Conservation (phyloP, 2,329 filamentous ascomycete species). For the Hypoxylon sp. region DNA sequence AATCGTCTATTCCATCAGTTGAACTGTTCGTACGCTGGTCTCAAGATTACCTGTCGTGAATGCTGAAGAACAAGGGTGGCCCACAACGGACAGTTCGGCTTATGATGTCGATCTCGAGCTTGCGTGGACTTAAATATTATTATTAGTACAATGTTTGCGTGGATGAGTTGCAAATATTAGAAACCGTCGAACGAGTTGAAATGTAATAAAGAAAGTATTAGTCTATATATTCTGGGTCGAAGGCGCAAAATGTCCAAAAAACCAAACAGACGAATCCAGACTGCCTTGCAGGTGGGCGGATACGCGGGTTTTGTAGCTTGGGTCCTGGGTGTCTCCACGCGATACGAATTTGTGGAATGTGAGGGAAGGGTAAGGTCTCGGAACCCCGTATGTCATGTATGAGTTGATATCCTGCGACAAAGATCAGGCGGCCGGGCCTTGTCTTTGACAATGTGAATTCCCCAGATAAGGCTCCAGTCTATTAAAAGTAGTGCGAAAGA, state of each 20-base stretch:
- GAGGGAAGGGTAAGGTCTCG: conserved; percentile 42
- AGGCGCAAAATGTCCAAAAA: conserved; percentile 25
- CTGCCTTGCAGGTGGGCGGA: conserved; percentile 38
- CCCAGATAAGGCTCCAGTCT: conserved; percentile 14
- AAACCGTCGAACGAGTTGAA: conserved; percentile 8
- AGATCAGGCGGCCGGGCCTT: conserved; percentile 32
- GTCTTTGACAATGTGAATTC: conserved; percentile 12
- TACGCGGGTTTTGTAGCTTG: conserved; percentile 45
- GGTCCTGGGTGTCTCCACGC: conserved; percentile 36
- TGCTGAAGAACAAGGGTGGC: conserved; percentile 33
- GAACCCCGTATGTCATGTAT: conserved; percentile 36
- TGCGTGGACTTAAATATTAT: conserved; percentile 17
- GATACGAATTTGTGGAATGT: conserved; percentile 46
- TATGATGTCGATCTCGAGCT: conserved; percentile 20
- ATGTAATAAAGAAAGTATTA: conserved; percentile 23
- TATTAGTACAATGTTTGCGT: conserved; percentile 19
- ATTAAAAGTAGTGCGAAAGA: conserved; percentile 2
- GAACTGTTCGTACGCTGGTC: conserved; percentile 18
- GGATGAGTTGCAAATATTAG: conserved; percentile 11
- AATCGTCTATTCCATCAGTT: conserved; percentile 31
- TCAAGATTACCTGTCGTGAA: conserved; percentile 20
- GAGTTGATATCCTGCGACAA: conserved; percentile 38
- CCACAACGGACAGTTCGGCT: conserved; percentile 25
- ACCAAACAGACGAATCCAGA: conserved; percentile 26
- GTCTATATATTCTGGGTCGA: conserved; percentile 25